Percentiles rank a stretch among this genome's conserved stretches.
phyloP scores from a whole-genome alignment of 2,329 filamentous ascomycete genomes.

The Ophiocordyceps australis region DNA sequence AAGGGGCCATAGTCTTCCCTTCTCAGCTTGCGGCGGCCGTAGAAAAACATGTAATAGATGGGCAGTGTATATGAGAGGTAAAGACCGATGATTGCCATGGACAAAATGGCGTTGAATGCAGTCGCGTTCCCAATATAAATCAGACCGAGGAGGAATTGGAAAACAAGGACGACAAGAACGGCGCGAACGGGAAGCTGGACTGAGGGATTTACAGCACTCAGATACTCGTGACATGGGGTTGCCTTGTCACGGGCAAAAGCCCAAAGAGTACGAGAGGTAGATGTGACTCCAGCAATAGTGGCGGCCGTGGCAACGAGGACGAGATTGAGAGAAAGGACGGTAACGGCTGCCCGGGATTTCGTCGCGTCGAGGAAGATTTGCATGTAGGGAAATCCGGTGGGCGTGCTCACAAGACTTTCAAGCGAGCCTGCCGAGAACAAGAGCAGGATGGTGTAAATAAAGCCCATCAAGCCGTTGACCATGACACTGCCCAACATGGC shows the following conservation, averaged over 20 bases:
- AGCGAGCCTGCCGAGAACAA: constrained; percentile 23
- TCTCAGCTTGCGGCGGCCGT: constrained; percentile 10
- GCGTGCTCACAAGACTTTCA: constrained; percentile 17
- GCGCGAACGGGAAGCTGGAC: constrained; percentile 15
- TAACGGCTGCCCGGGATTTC: constrained; percentile 7
- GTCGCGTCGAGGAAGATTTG: constrained; percentile 17
- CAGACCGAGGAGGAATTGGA: constrained; percentile 14
- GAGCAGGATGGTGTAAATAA: constrained; percentile 21
- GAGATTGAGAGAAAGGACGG: constrained; percentile 11
- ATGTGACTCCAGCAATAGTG: constrained; percentile 13
- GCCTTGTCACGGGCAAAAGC: constrained; percentile 19
- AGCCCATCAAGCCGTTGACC: constrained; percentile 25
- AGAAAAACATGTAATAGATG: constrained; percentile 16
- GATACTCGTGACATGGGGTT: constrained; percentile 14
- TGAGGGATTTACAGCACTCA: constrained; percentile 13
- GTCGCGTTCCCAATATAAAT: constrained; percentile 23
- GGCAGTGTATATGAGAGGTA: constrained; percentile 24
- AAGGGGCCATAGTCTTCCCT: constrained; percentile 8
- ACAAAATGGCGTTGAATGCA: constrained; percentile 20
- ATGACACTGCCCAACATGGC: constrained; percentile 15
- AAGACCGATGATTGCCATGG: constrained; percentile 21
- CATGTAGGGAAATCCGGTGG: constrained; percentile 23
- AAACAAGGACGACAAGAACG: constrained; percentile 7
- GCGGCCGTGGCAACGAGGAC: constrained; percentile 10
- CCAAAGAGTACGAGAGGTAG: constrained; percentile 18